Base-by-base conservation (phyloP, 2,329 filamentous ascomycete species). In the Grosmannia penicillata region DNA sequence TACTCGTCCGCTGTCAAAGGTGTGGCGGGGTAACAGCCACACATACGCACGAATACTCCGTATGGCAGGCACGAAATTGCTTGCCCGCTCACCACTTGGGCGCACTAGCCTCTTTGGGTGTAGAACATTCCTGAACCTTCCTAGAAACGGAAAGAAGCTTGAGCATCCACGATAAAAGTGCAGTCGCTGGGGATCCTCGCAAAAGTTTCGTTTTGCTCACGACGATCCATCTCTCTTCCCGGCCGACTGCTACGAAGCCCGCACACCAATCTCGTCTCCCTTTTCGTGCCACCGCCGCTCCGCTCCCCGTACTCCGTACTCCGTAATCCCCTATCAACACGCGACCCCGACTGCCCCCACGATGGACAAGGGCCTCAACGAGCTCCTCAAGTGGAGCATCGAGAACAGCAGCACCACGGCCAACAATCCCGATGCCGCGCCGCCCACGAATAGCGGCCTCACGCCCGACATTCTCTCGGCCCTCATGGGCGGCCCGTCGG, bases 401-500 rank as follows among this genome's bases (percentile, higher is more conserved):
- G 53, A 53, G 31, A 51, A 54, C 47, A 27, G 41, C 34, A 28
- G 19, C 44, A 33, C 34, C 35, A 34, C 41, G 35, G 39, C 42
- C 43, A 40, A 40, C 36, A 37, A 42, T 26, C 27, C 47, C 37
- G 43, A 51, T 22, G 28, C 51, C 25, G 45, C 53, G 45, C 44
- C 55, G 25, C 48, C 53, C n/a, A 25, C 31, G 17, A 56, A 58
- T 44, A 49, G 53, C 27, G 52, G 63, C 41, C 66, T 91, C 47
- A 77, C 77, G 51, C 69, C 81, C 14, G 76, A 85, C 41, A 68
- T 79, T 41, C 68, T 95, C 43, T 72, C 73, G 31, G 68, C 80
- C 13, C 68, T 95, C 39, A 70, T 93, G 53, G 86, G 86, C 58
- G 85, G 82, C 0, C 83, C 83, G 30, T 85, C 80, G 3, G 89